phyloP scores from a whole-genome alignment of 371 early-diverging fungal species.

The Mortierella sp. region DNA sequence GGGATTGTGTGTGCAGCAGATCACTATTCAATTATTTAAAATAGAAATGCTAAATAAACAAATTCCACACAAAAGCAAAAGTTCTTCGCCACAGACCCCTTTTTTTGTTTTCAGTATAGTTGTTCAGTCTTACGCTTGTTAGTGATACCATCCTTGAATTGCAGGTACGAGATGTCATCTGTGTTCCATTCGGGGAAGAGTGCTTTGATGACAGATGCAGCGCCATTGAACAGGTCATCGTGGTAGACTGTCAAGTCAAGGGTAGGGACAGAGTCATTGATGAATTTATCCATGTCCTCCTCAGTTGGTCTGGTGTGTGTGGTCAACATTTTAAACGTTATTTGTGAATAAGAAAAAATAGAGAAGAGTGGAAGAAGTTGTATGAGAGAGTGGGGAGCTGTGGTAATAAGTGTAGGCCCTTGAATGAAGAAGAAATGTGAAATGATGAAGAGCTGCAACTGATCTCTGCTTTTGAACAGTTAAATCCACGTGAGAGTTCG shows the following conservation, averaged over 20 bases:
- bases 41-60: conserved; percentile 10
- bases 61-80: background rate
- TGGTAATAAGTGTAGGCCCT: background rate
- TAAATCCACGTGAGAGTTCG: background rate
- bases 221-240: conserved; percentile 74
- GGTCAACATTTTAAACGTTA: conserved; percentile 35
- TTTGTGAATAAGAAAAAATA: background rate
- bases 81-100: background rate
- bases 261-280: conserved; percentile 40
- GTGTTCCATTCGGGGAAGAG: conserved; percentile 84
- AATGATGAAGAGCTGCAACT: background rate
- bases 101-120: background rate
- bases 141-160: conserved; percentile 95
- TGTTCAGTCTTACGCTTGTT: conserved; percentile 77
- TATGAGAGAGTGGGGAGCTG: background rate
- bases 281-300: conserved; percentile 36
- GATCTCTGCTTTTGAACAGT: background rate
- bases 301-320: conserved; percentile 27
- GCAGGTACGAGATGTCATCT: conserved; percentile 71
- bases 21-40: conserved; percentile 64
- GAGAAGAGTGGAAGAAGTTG: background rate
- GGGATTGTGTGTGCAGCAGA: conserved; percentile 77
- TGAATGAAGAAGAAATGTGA: background rate
- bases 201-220: conserved; percentile 65
- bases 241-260: conserved; percentile 68